Conservation (phyloP, 805 yeast species). For the Wickerhamomyces alni region DNA sequence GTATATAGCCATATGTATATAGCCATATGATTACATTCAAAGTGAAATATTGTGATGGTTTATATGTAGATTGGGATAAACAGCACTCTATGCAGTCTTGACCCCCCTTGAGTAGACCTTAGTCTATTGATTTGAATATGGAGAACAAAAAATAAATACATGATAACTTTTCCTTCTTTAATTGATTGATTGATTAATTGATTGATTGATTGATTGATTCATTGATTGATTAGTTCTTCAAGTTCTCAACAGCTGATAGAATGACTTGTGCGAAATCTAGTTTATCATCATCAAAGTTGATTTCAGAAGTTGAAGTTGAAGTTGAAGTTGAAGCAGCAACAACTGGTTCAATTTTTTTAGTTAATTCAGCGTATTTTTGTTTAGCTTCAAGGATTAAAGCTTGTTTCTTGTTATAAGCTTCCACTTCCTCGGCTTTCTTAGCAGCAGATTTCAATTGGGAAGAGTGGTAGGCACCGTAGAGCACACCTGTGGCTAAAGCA, state of each 20-base stretch:
- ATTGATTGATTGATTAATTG: slow-evolving; percentile 16
- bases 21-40: too few relatives aligned
- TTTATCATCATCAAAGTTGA: slow-evolving; percentile 84
- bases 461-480: slow-evolving; percentile 86
- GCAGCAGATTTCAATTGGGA: slow-evolving; percentile 57
- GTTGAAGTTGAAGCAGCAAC: slow-evolving; percentile 32
- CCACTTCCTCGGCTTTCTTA: slow-evolving; percentile 48
- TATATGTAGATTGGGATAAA: too few relatives aligned
- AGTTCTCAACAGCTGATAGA: slow-evolving; percentile 56
- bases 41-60: too few relatives aligned
- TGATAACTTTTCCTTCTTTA: slow-evolving; percentile 1
- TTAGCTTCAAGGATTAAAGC: slow-evolving; percentile 84
- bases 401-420: slow-evolving; percentile 57
- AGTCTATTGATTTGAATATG: slow-evolving; percentile 3
- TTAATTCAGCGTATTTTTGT: slow-evolving; percentile 73
- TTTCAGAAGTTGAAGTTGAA: slow-evolving; percentile 36
- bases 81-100: too few relatives aligned
- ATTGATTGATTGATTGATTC: too few relatives aligned
- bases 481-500: slow-evolving; percentile 81
- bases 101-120: too few relatives aligned
- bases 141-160: slow-evolving; percentile 3
- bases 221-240: slow-evolving; percentile 28
- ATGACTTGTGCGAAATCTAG: slow-evolving; percentile 74
- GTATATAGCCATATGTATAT: background rate
- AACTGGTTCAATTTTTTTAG: slow-evolving; percentile 39